Evolutionary conservation across 2,329 filamentous ascomycete species (phyloP), one percentile per base, ranked within the genome.

Genomic region (Didymella lethalis): DNA sequence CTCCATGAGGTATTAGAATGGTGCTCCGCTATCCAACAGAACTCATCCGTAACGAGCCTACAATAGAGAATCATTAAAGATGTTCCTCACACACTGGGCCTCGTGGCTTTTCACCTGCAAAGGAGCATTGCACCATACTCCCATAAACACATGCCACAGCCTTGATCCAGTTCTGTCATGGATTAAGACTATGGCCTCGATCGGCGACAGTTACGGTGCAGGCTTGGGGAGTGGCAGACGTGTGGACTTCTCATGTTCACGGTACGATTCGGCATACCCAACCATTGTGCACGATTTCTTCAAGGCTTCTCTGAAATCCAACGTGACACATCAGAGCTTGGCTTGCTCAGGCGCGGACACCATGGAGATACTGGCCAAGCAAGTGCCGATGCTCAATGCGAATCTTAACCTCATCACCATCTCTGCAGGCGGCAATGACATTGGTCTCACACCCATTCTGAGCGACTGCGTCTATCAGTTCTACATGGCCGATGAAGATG

Each of bases 391-490:
- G 1, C 48, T 75, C 12, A 31, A 55, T 1, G 34, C 54, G 1
- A 54, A 65, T 29, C 49, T 73, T 14, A 69, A 75, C 31, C 51
- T 75, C 11, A 55, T 76, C 18, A 72, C 69, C 26, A 66, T 75
- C 14, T 73, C 70, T 20, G 71, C 71, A 7, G 73, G 72, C 8
- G 72, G 73, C 6, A 76, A 76, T 49, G 72, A 75, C 43, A 67
- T 73, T 5, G 69, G 67, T 2, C 61, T 75, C 2, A 66, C 63
- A 1, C 61, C 65, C 16, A 66, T 76, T 2, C 60, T 75, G 10
- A 71, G 70, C 36, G 62, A 62, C 20, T 75, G 73, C 48, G 64
- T 75, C 6, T 74, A 72, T 56, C 71, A 75, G 18, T 74, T 74
- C 56, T 70, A 67, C 48, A 61, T 70, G 64, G 61, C 65, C 6